These are phyloP conservation scores for Clitocybe nebularis DNA, from an alignment of 1,284 basidiomycete species.

Conservation along the genomic window DNA sequence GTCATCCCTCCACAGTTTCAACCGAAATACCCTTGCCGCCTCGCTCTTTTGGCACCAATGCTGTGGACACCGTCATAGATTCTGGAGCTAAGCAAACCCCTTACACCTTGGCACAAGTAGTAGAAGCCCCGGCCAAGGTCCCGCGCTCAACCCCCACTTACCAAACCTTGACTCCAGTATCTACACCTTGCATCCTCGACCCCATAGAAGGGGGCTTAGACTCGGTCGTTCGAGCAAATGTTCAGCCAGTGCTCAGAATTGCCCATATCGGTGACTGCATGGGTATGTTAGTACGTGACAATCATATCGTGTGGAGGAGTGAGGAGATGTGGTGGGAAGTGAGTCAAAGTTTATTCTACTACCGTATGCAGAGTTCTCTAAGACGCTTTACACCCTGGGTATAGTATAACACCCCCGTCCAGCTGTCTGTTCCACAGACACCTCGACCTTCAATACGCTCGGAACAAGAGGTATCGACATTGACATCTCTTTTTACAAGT, in stretches of 20 bases:
- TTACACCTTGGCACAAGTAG: too few relatives aligned
- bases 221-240: too few relatives aligned
- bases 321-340: constrained; percentile 92
- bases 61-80: too few relatives aligned
- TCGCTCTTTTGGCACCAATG: too few relatives aligned
- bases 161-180: too few relatives aligned
- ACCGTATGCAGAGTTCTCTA: constrained; percentile 10
- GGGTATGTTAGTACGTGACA: constrained; percentile 78
- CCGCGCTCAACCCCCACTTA: too few relatives aligned
- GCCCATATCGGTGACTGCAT: constrained; percentile 94
- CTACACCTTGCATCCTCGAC: too few relatives aligned
- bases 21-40: too few relatives aligned
- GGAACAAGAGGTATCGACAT: background rate
- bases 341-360: constrained; percentile 24
- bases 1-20: too few relatives aligned
- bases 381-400: constrained; percentile 12
- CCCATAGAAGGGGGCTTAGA: too few relatives aligned
- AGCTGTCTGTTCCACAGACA: constrained; percentile 68
- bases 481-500: constrained; percentile 1
- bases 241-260: constrained; percentile 82
- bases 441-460: constrained; percentile 44
- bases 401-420: constrained; percentile 88
- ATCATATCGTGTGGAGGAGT: constrained; percentile 81
- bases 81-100: too few relatives aligned
- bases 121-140: too few relatives aligned